Evolutionary conservation across 441 rosid species (phyloP), one percentile per base, ranked within the genome.

Genomic region (Aquilaria agallochum): DNA sequence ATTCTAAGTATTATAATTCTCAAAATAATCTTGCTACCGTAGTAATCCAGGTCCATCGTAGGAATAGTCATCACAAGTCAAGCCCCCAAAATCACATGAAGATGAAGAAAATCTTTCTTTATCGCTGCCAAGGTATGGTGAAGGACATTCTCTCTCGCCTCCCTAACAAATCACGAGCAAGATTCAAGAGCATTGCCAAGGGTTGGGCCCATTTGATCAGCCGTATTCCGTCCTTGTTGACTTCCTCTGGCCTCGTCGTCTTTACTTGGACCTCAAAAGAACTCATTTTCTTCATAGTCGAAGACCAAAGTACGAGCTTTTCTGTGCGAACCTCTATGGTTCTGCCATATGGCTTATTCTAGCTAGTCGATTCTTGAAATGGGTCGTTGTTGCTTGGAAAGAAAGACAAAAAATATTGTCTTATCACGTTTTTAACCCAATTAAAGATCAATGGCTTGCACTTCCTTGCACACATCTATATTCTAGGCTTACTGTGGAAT

Each of bases 311-410:
- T 13, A 6, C 4, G 53, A 59, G 44, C 63, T 59, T 40, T 15
- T 46, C 42, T 4, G 9, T 48, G 14, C 11, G 33, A 20, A 30
- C 27, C 50, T 59, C 31, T 3, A 9, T 48, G 42, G 42, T 36
- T 36, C 42, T 8, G 20, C 11, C 53, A 14, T 51, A 48, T 4
- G 6, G 33, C 10, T 30, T 59, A 9, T 30, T 51, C 30, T 48
- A 27, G 53, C 33, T 48, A 40, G 45, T 59, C 12, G 63, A 59
- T 59, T 59, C 53, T 59, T 59, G 63, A 27, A 47, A 59, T 3
- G 63, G 63, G 4, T 59, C 45, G 63, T 53, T 59, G n/a, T 51
- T 48, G 13, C 33, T 59, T 5, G 63, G 53, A 9, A 30, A 1
- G 12, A 46, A 47, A 59, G 45, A 59, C 10, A 42, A 51, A 32